Evolutionary conservation across 495 filamentous ascomycete genomes (phyloP).

Genomic region (Penicillium lividum): DNA sequence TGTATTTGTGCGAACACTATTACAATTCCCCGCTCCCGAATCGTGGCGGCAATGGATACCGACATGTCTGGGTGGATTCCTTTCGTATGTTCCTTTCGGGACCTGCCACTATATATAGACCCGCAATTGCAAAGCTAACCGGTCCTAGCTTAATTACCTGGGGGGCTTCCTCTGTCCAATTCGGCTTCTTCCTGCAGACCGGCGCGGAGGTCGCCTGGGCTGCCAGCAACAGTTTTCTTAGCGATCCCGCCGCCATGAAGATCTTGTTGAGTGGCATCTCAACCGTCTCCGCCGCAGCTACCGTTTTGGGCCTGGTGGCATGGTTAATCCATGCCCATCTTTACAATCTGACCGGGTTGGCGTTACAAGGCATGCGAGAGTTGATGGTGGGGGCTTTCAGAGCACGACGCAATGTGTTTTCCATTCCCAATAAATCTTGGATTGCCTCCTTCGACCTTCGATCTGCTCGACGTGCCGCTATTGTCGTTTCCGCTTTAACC

Average conservation of each 20-base stretch:
- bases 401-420: slow-evolving; percentile 25
- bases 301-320: slow-evolving; percentile 32
- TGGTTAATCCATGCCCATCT: slow-evolving; percentile 33
- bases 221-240: slow-evolving; percentile 39
- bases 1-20: slow-evolving; percentile 26
- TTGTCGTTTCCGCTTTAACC: slow-evolving; percentile 16
- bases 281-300: slow-evolving; percentile 36
- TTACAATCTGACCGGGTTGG: slow-evolving; percentile 31
- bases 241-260: slow-evolving; percentile 45
- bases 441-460: slow-evolving; percentile 21
- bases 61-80: slow-evolving; percentile 28
- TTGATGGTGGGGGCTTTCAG: slow-evolving; percentile 16
- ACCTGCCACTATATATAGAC: not conserved
- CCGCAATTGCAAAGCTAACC: slow-evolving; percentile 9
- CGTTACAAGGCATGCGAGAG: slow-evolving; percentile 29
- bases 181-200: slow-evolving; percentile 47
- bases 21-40: slow-evolving; percentile 28
- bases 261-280: slow-evolving; percentile 43
- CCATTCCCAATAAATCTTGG: slow-evolving; percentile 23
- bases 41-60: slow-evolving; percentile 28
- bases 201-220: slow-evolving; percentile 45
- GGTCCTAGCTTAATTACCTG: slow-evolving; percentile 31
- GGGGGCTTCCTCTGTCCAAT: slow-evolving; percentile 37
- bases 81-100: slow-evolving; percentile 30
- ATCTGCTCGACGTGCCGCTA: slow-evolving; percentile 20